These are phyloP conservation scores for Globisporangium okanoganense DNA, from an alignment of 352 stramenopile genomes.

Conservation along the genomic window DNA sequence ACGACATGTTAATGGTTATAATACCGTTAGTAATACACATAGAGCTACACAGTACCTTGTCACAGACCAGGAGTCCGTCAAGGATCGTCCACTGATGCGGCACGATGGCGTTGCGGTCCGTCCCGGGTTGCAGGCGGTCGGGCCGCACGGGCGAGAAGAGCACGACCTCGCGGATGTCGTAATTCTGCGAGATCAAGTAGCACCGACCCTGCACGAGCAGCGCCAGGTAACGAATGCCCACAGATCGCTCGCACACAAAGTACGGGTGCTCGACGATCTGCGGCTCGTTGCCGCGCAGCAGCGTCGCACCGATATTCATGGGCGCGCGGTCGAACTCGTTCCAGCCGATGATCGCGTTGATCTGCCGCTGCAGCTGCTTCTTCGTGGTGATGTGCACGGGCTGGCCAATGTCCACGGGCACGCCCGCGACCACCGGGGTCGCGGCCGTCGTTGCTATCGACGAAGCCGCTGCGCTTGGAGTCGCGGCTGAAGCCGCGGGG, in stretches of 20 bases:
- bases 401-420: slow-evolving; percentile 64
- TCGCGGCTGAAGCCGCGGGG: background rate
- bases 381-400: slow-evolving; percentile 63
- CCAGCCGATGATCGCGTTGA: slow-evolving; percentile 82
- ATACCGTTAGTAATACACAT: background rate
- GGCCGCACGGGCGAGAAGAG: slow-evolving; percentile 78
- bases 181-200: slow-evolving; percentile 82
- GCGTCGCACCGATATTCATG: slow-evolving; percentile 65
- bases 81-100: slow-evolving; percentile 88
- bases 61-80: slow-evolving; percentile 75
- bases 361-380: slow-evolving; percentile 79
- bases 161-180: slow-evolving; percentile 75
- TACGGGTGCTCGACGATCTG: slow-evolving; percentile 80
- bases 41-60: slow-evolving; percentile 34
- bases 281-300: slow-evolving; percentile 69
- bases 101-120: slow-evolving; percentile 67
- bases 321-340: slow-evolving; percentile 70
- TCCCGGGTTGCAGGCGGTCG: slow-evolving; percentile 66
- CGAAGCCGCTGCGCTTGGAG: slow-evolving; percentile 7
- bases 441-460: too few species aligned
- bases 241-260: slow-evolving; percentile 80
- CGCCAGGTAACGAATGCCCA: slow-evolving; percentile 73
- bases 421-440: slow-evolving; percentile 32
- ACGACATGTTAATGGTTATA: background rate
- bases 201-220: slow-evolving; percentile 75